These are phyloP conservation scores for Rhipidocladum racemiflorum DNA, from an alignment of 176 grass and related monocot species.

Conservation along the genomic window DNA sequence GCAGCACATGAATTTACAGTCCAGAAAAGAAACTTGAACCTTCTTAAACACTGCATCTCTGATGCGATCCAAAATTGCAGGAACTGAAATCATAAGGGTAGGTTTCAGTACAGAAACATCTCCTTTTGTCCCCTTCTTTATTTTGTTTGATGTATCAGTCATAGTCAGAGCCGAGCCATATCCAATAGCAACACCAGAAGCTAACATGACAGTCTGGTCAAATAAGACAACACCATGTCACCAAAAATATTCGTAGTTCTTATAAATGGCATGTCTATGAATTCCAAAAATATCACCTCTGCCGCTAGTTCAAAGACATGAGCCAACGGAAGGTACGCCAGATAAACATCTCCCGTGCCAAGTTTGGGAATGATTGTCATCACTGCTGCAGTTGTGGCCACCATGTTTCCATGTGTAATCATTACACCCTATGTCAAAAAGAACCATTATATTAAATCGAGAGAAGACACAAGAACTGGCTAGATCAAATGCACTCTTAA, in stretches of 20 bases:
- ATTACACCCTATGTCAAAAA: slow-evolving; percentile 67
- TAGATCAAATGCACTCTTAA: background rate
- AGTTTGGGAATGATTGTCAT: slow-evolving; percentile 70
- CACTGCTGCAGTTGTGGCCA: slow-evolving; percentile 67
- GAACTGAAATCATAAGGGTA: slow-evolving; percentile 79
- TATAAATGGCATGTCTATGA: background rate
- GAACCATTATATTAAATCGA: slow-evolving; percentile 21
- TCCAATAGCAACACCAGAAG: slow-evolving; percentile 69
- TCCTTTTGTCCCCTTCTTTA: slow-evolving; percentile 89
- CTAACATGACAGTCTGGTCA: slow-evolving; percentile 75
- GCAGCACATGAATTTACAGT: background rate
- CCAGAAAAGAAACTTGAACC: slow-evolving; percentile 43
- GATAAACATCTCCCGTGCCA: slow-evolving; percentile 60
- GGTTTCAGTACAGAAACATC: slow-evolving; percentile 77
- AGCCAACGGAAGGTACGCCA: slow-evolving; percentile 83
- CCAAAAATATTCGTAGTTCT: background rate
- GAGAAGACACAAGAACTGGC: background rate
- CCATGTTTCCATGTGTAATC: slow-evolving; percentile 87
- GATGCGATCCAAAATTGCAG: slow-evolving; percentile 85
- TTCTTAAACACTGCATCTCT: slow-evolving; percentile 84
- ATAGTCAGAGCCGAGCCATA: slow-evolving; percentile 77
- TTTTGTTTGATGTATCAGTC: slow-evolving; percentile 91
- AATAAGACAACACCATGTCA: slow-evolving; percentile 28
- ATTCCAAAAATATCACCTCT: slow-evolving; percentile 50
- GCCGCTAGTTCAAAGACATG: slow-evolving; percentile 87